Percentiles rank a stretch among this genome's conserved stretches.
phyloP scores from a whole-genome alignment of 345 rosid genomes.

The Hibiscus tridactylites region DNA sequence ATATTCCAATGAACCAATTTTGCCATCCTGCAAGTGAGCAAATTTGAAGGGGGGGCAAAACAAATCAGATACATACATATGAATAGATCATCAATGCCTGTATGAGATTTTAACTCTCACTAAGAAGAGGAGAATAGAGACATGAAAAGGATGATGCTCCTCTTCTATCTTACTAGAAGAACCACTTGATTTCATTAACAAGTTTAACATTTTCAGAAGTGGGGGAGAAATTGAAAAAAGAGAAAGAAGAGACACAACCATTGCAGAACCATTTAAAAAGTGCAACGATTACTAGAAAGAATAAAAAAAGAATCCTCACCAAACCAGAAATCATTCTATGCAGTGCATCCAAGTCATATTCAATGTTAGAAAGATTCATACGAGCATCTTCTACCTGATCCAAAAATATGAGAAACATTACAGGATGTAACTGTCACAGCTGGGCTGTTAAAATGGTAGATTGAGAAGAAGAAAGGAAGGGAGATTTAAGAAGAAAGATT shows the following conservation, averaged over 20 bases:
- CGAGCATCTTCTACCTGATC: slow-evolving; percentile 60
- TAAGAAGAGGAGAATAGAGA: not conserved
- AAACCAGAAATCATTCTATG: slow-evolving; percentile 49
- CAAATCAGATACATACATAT: not conserved
- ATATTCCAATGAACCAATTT: slow-evolving; percentile 57
- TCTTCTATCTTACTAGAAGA: not conserved
- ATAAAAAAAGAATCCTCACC: slow-evolving; percentile 34
- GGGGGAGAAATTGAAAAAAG: not conserved
- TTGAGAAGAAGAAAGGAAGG: no score
- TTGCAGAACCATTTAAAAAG: not conserved
- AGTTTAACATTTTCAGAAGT: not conserved
- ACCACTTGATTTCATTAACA: not conserved
- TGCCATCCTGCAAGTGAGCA: slow-evolving; percentile 60
- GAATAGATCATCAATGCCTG: not conserved
- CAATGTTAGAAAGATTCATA: slow-evolving; percentile 50
- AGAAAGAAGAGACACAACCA: not conserved
- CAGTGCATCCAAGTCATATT: slow-evolving; percentile 51
- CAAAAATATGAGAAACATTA: slow-evolving; percentile 3
- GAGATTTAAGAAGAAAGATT: no score
- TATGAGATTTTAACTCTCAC: not conserved
- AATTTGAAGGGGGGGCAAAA: not conserved
- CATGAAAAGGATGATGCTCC: not conserved
- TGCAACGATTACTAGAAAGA: not conserved
- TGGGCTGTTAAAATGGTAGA: no score
- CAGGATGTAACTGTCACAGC: not conserved